Evolutionary conservation across 2,329 filamentous ascomycete species (phyloP), one percentile per base, ranked within the genome.

Genomic region (Helminthosporium solani): DNA sequence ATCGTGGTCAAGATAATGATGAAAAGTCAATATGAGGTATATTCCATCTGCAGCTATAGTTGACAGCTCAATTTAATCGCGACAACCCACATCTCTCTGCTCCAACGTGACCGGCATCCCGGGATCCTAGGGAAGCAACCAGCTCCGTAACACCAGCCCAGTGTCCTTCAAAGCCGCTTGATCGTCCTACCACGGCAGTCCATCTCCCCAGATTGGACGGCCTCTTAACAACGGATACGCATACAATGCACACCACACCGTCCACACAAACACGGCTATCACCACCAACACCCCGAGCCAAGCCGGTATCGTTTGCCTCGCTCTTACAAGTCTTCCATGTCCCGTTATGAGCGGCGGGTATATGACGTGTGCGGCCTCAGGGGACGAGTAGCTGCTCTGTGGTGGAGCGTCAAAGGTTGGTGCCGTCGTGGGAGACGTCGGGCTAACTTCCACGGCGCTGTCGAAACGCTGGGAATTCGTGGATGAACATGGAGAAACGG

Each of bases 221-320:
- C 28, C 28, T 31, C 28, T 12, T n/a, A 31, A n/a, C 28, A 31
- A 12, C n/a, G 20, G 19, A 18, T 7, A 25, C 5, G 27, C 19
- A 15, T 25, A 14, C 20, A 21, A 16, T 8, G 42, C 42, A 28
- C 49, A 52, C 46, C 46, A 44, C n/a, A 47, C 34, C 18, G 40
- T 40, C 50, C 50, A 53, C 25, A 12, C 40, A 42, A 53, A 33
- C 21, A 42, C 36, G 1, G 11, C 40, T 5, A 53, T 7, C 14
- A 53, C 20, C n/a, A 53, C 27, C 43, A 53, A 23, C 7, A 40
- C 21, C 16, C 46, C 50, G 21, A 34, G 35, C 36, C 35, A 46
- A 16, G 7, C 27, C 21, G 50, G 46, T 12, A 53, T 18, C 21
- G 21, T 47, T 39, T 49, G 34, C 30, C 36, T 28, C 5, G 19